These are phyloP conservation scores for Chytriomyces confervae DNA, from an alignment of 192 early-diverging fungal species.

Conservation along the genomic window DNA sequence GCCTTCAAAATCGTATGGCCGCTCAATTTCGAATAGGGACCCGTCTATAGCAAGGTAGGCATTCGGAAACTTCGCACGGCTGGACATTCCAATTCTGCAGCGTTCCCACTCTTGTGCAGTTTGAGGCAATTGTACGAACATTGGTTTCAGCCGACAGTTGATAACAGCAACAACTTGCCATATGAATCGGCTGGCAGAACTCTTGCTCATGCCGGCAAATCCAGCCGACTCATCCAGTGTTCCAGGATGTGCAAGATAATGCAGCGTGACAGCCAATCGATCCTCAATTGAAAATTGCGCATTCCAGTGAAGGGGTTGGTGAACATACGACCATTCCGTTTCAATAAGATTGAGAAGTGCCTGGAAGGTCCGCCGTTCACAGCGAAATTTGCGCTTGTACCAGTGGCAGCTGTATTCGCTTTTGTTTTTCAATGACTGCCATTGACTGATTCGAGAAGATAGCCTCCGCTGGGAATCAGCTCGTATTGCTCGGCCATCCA, in stretches of 20 bases:
- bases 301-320: background rate
- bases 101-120: background rate
- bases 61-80: background rate
- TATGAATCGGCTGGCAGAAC: background rate
- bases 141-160: background rate
- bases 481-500: background rate
- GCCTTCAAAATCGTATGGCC: conserved; percentile 17
- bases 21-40: conserved; percentile 18
- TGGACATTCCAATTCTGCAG: background rate
- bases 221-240: conserved; percentile 15
- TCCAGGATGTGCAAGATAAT: conserved; percentile 23
- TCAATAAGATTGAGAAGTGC: background rate
- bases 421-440: background rate
- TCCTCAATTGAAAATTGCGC: background rate
- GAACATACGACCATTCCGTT: background rate
- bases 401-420: background rate
- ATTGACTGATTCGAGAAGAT: background rate
- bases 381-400: conserved; percentile 5
- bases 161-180: conserved; percentile 11
- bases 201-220: conserved; percentile 21
- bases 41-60: conserved; percentile 17
- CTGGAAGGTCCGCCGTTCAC: background rate
- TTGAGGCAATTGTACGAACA: background rate
- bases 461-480: background rate
- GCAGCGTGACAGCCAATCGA: conserved; percentile 17